These are phyloP conservation scores for Conticribra guillardii DNA, from an alignment of 108 stramenopile genomes.

Conservation along the genomic window DNA sequence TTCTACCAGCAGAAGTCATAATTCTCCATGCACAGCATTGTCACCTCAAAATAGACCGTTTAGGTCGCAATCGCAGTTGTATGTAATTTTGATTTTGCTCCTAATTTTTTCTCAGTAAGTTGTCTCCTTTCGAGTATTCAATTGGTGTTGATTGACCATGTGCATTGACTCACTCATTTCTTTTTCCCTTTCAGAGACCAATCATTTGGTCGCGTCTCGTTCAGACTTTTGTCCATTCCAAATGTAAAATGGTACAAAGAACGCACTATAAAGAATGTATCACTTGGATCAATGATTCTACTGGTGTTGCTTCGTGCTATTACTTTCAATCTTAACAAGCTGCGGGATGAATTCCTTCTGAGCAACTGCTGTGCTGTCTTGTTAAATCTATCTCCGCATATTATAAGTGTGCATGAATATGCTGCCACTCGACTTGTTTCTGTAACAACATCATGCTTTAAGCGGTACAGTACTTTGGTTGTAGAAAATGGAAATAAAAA, in stretches of 20 bases:
- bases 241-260: constrained; percentile 83
- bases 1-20: too few species aligned
- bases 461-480: constrained; percentile 49
- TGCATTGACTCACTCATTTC: neutral
- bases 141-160: too few species aligned
- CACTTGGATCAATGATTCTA: constrained; percentile 73
- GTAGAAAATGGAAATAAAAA: constrained; percentile 34
- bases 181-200: constrained; percentile 39
- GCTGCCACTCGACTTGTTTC: constrained; percentile 77
- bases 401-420: constrained; percentile 69
- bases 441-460: constrained; percentile 68
- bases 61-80: constrained; percentile 81
- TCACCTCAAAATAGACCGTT: constrained; percentile 55
- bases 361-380: constrained; percentile 85
- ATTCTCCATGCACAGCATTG: constrained; percentile 8
- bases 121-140: neutral
- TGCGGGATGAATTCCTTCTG: constrained; percentile 76
- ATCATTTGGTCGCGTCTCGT: constrained; percentile 81
- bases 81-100: constrained; percentile 82
- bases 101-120: constrained; percentile 71
- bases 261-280: constrained; percentile 64
- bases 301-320: constrained; percentile 71
- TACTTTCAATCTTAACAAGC: constrained; percentile 71
- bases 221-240: constrained; percentile 57
- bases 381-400: constrained; percentile 69